These are phyloP conservation scores for Avena atlantica DNA, from an alignment of 176 grass and related monocot species.

Conservation along the genomic window DNA sequence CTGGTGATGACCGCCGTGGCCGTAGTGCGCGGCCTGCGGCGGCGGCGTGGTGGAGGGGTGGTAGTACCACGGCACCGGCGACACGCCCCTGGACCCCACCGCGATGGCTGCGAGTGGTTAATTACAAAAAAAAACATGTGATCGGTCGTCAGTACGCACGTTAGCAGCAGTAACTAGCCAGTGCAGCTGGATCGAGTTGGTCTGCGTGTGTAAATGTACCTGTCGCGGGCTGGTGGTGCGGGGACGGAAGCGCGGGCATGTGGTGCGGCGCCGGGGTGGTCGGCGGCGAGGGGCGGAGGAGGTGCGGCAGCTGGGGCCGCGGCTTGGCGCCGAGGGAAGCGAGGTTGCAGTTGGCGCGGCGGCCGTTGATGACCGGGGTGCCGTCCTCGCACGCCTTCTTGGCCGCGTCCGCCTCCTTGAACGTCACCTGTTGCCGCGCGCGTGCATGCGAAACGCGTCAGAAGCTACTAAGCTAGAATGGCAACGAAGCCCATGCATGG, in stretches of 20 bases:
- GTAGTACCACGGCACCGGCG: constrained; percentile 90
- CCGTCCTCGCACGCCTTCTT: constrained; percentile 97
- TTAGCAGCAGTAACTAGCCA: neutral
- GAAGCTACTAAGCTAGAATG: neutral
- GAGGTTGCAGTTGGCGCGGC: constrained; percentile 98
- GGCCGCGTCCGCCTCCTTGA: constrained; percentile 91
- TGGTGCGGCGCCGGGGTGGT: constrained; percentile 56
- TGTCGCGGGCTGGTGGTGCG: constrained; percentile 58
- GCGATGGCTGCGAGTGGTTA: constrained; percentile 57
- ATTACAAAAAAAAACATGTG: constrained; percentile 33
- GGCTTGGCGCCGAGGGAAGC: constrained; percentile 98
- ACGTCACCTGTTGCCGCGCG: constrained; percentile 68
- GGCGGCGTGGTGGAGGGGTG: constrained; percentile 68
- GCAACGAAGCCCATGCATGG: neutral
- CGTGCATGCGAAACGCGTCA: neutral
- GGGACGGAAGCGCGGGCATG: constrained; percentile 51
- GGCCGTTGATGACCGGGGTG: constrained; percentile 86
- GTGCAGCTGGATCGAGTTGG: neutral
- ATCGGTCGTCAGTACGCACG: constrained; percentile 40
- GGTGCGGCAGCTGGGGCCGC: constrained; percentile 48
- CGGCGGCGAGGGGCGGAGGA: constrained; percentile 67
- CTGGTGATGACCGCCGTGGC: constrained; percentile 54
- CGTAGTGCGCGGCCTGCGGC: constrained; percentile 62
- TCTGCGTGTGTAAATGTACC: neutral
- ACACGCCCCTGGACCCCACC: constrained; percentile 70